Percentiles rank a stretch among this genome's conserved stretches.
These are phyloP conservation scores for Phalaenopsis equestris DNA, from an alignment of 106 monocot genomes.

Conservation along the genomic window DNA sequence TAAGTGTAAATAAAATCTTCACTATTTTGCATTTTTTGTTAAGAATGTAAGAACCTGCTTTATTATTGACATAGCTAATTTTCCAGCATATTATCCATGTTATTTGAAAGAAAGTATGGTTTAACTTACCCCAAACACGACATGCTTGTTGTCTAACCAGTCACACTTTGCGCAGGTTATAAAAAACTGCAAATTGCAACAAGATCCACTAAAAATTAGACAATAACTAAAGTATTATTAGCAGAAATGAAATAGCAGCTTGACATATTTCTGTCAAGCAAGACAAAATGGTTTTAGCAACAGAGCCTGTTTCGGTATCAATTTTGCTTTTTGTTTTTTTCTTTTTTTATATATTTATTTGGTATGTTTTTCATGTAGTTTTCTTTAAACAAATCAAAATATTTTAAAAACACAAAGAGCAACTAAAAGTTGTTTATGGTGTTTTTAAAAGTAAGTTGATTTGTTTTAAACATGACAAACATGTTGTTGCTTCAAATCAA, in stretches of 20 bases:
- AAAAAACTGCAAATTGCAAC: slow-evolving; percentile 66
- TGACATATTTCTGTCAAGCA: not conserved
- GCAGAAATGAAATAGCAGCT: not conserved
- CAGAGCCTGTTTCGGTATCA: not conserved
- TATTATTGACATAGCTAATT: not conserved
- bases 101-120: not conserved
- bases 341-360: too few relatives aligned
- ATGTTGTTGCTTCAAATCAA: too few relatives aligned
- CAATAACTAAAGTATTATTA: not conserved
- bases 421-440: too few relatives aligned
- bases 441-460: too few relatives aligned
- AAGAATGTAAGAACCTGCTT: not conserved
- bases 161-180: slow-evolving; percentile 96
- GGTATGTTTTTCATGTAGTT: too few relatives aligned
- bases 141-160: slow-evolving; percentile 97
- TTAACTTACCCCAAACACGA: slow-evolving; percentile 93
- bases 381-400: too few relatives aligned
- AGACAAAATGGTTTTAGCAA: not conserved
- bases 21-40: too few relatives aligned
- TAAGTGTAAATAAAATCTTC: too few relatives aligned
- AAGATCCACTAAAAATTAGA: slow-evolving; percentile 2
- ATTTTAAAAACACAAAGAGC: too few relatives aligned
- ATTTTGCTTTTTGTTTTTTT: too few relatives aligned
- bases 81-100: not conserved
- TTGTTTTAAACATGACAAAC: too few relatives aligned